A percentile compares a stretch with the other conserved stretches of the same genome.
These are phyloP conservation scores for Amylostereum chailletii DNA, from an alignment of 1,284 basidiomycete genomes.

Conservation along the genomic window DNA sequence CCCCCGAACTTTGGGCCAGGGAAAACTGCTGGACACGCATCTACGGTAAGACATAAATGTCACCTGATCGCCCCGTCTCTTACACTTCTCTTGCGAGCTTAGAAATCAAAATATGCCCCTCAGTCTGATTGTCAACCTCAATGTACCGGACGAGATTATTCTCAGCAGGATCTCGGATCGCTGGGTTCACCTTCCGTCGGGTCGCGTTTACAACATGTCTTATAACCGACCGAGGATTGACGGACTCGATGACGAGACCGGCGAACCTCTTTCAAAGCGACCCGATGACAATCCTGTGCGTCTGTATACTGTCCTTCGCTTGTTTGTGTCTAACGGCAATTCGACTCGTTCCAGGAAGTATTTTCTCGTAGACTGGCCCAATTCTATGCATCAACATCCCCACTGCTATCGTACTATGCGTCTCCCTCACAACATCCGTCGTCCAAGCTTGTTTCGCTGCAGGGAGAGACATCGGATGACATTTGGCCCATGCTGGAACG, in stretches of 20 bases:
- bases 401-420: conserved; percentile 75
- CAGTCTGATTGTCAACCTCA: conserved; percentile 84
- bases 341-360: conserved; percentile 46
- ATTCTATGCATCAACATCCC: conserved; percentile 86
- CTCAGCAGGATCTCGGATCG: conserved; percentile 86
- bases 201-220: conserved; percentile 88
- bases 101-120: conserved; percentile 57
- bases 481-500: conserved; percentile 82
- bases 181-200: conserved; percentile 90
- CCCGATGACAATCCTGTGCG: conserved; percentile 90
- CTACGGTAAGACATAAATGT: conserved; percentile 39
- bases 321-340: background rate
- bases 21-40: conserved; percentile 73
- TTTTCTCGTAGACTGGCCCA: conserved; percentile 75
- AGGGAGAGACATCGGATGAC: conserved; percentile 83
- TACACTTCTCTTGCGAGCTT: conserved; percentile 1
- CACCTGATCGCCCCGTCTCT: background rate
- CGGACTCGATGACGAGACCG: conserved; percentile 88
- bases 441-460: conserved; percentile 61
- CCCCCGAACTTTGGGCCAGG: conserved; percentile 88
- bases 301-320: conserved; percentile 11
- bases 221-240: conserved; percentile 85
- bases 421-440: conserved; percentile 7
- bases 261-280: conserved; percentile 82
- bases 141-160: conserved; percentile 88